Percentiles rank a stretch among this genome's conserved stretches.
Conservation (phyloP, 179 eudicot genomes). For the Spergularia azorica region DNA sequence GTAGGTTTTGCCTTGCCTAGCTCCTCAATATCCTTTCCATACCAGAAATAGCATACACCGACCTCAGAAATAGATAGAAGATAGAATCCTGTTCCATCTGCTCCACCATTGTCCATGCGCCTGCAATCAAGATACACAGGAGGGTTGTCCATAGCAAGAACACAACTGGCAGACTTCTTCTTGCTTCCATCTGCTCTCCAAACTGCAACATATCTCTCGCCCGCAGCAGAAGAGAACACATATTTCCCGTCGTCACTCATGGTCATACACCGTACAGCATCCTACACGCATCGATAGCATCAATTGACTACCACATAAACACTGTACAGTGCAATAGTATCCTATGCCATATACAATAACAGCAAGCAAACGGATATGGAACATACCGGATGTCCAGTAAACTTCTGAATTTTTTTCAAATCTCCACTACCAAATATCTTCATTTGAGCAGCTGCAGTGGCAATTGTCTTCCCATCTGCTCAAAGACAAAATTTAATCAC, state of each 20-base stretch:
- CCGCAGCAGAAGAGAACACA: conserved; percentile 72
- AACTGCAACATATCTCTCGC: conserved; percentile 86
- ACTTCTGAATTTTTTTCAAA: conserved; percentile 84
- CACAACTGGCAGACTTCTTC: conserved; percentile 69
- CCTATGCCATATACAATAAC: neutral
- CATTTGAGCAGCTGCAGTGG: conserved; percentile 88
- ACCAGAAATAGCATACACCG: conserved; percentile 89
- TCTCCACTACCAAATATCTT: conserved; percentile 69
- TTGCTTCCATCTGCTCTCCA: conserved; percentile 87
- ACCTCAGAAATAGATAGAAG: conserved; percentile 85
- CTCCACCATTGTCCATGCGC: conserved; percentile 42
- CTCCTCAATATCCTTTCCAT: conserved; percentile 68
- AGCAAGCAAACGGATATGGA: conserved; percentile 12
- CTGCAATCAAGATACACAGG: conserved; percentile 75
- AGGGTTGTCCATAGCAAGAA: conserved; percentile 95
- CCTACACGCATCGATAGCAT: conserved; percentile 43
- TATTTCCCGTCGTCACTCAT: conserved; percentile 84
- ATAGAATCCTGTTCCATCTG: conserved; percentile 49
- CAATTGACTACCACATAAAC: conserved; percentile 1
- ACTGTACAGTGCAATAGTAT: neutral
- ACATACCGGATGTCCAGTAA: conserved; percentile 96
- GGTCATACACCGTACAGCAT: conserved; percentile 72
- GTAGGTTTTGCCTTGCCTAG: conserved; percentile 66
- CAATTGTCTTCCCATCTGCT: conserved; percentile 80
- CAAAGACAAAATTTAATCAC: conserved; percentile 17